Percentiles rank a stretch among this genome's conserved stretches.
Conservation (phyloP, 176 grass and related monocot genomes). For the Thalia dealbata region DNA sequence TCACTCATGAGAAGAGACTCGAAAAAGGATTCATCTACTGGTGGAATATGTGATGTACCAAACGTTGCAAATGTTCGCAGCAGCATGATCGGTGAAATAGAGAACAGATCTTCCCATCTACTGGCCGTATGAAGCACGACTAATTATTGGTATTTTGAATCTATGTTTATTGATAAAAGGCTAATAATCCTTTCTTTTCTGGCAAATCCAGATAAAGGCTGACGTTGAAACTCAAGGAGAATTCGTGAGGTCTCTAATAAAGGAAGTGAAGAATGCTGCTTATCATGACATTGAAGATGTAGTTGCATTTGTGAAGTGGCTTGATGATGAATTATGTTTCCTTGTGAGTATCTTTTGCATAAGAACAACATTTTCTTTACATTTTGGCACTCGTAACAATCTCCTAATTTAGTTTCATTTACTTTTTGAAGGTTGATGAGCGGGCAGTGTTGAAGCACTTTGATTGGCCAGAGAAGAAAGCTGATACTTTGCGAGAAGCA, state of each 20-base stretch:
- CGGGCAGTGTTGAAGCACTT: constrained; percentile 97
- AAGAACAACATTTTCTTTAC: not conserved
- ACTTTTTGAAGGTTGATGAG: constrained; percentile 69
- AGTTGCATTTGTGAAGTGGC: constrained; percentile 97
- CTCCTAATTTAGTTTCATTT: not conserved
- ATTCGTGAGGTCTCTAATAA: constrained; percentile 96
- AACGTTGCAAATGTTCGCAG: constrained; percentile 68
- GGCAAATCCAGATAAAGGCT: constrained; percentile 65
- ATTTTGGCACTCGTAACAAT: not conserved
- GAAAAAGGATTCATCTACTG: constrained; percentile 65
- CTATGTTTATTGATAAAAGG: not conserved
- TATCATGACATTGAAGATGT: constrained; percentile 97
- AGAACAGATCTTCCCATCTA: constrained; percentile 92
- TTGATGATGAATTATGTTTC: constrained; percentile 96
- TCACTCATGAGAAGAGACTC: constrained; percentile 97
- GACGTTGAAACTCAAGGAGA: constrained; percentile 98
- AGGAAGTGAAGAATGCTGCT: constrained; percentile 88
- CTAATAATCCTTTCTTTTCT: constrained; percentile 4
- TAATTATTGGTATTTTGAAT: not conserved
- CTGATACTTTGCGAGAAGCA: constrained; percentile 83
- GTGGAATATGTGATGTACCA: constrained; percentile 59
- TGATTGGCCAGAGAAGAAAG: constrained; percentile 97
- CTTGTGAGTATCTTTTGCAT: constrained; percentile 38
- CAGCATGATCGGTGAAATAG: constrained; percentile 99
- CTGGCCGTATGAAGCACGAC: constrained; percentile 59